These are phyloP conservation scores for Diddensiella transvaalensis DNA, from an alignment of 805 yeast species.

Conservation along the genomic window DNA sequence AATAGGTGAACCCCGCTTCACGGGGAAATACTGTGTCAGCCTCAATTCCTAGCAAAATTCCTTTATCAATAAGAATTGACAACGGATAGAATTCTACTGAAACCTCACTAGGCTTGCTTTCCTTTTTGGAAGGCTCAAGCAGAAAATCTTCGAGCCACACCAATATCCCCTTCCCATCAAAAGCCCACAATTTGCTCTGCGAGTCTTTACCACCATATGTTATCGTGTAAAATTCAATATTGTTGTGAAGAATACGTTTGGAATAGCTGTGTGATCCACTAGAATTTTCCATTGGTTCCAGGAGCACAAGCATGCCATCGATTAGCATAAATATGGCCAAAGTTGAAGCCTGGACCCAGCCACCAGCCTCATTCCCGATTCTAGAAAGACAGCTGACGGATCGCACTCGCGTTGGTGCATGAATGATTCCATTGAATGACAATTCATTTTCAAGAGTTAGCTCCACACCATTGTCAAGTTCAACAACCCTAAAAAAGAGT, in stretches of 20 bases:
- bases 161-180: conserved; percentile 37
- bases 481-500: conserved; percentile 27
- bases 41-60: conserved; percentile 49
- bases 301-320: conserved; percentile 36
- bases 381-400: conserved; percentile 28
- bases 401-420: conserved; percentile 39
- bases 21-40: conserved; percentile 38
- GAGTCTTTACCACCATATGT: conserved; percentile 21
- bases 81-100: conserved; percentile 50
- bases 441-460: conserved; percentile 33
- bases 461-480: conserved; percentile 16
- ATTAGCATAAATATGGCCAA: conserved; percentile 31
- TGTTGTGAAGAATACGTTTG: conserved; percentile 32
- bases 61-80: conserved; percentile 44
- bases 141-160: conserved; percentile 23
- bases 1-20: conserved; percentile 33
- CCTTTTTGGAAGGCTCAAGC: conserved; percentile 5
- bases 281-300: conserved; percentile 19
- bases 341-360: conserved; percentile 2
- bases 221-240: conserved; percentile 36
- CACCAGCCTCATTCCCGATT: conserved; percentile 9
- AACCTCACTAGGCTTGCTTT: conserved; percentile 21
- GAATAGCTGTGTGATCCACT: conserved; percentile 20
- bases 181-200: conserved; percentile 38
- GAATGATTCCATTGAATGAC: conserved; percentile 35